Conservation (phyloP, 345 rosid genomes). For the Orychophragmus violaceus region DNA sequence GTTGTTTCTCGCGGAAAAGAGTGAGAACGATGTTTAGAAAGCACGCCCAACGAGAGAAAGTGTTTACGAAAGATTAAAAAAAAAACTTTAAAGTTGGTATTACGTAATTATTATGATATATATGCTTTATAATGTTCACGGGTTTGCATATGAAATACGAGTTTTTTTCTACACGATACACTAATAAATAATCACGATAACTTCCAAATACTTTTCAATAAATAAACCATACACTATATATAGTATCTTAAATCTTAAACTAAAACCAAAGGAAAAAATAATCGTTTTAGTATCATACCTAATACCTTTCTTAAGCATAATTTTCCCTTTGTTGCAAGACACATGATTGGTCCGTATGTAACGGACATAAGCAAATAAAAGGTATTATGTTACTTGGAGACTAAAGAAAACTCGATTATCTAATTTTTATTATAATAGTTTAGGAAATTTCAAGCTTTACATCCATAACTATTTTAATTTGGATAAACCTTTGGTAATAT, state of each 20-base stretch:
- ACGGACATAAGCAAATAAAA: conserved; percentile 8
- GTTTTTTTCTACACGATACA: neutral
- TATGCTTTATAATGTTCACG: neutral
- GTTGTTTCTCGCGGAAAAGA: too few relatives aligned
- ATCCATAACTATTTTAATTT: neutral
- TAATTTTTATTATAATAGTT: neutral
- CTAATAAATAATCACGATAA: neutral
- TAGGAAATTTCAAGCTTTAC: neutral
- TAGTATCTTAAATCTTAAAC: neutral
- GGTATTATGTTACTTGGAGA: conserved; percentile 3
- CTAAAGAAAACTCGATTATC: neutral
- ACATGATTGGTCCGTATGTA: conserved; percentile 25
- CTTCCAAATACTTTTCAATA: neutral
- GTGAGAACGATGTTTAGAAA: too few relatives aligned
- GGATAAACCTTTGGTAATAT: neutral
- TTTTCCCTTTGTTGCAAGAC: conserved; percentile 18
- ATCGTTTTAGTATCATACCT: conserved; percentile 11
- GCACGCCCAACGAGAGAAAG: too few relatives aligned
- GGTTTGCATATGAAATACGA: neutral
- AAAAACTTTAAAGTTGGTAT: too few relatives aligned
- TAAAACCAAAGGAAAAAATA: conserved; percentile 13
- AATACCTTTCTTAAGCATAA: conserved; percentile 25
- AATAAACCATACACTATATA: neutral
- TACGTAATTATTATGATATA: conserved; percentile 15
- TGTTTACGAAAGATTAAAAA: too few relatives aligned